Percentiles rank a stretch among this genome's conserved stretches.
These are phyloP conservation scores for Pulveroboletus sp. DNA, from an alignment of 768 basidiomycete species.

Conservation along the genomic window DNA sequence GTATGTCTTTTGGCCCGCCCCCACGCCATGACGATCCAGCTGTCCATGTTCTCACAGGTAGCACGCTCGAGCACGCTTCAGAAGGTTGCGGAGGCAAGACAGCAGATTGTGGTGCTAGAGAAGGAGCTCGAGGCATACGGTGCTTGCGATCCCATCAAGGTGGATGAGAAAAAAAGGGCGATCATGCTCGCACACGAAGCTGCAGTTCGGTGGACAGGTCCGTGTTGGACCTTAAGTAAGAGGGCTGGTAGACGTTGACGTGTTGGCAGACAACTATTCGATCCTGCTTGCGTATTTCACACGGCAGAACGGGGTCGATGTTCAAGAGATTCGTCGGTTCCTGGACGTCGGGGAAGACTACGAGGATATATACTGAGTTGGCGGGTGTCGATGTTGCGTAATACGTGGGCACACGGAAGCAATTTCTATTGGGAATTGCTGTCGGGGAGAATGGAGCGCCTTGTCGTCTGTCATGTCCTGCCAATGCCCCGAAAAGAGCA, in stretches of 20 bases:
- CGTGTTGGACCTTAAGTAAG: slow-evolving; percentile 19
- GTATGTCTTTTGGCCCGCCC: slow-evolving; percentile 32
- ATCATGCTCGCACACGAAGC: slow-evolving; percentile 78
- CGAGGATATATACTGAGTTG: slow-evolving; percentile 56
- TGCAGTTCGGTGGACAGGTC: slow-evolving; percentile 85
- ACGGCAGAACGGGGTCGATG: slow-evolving; percentile 53
- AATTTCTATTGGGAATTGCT: neutral
- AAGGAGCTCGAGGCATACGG: slow-evolving; percentile 73
- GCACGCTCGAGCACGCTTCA: slow-evolving; percentile 51
- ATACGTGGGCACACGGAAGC: slow-evolving; percentile 7
- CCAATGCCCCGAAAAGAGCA: slow-evolving; percentile 20
- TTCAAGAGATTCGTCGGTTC: slow-evolving; percentile 60
- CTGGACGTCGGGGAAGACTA: slow-evolving; percentile 69
- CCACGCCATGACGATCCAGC: neutral
- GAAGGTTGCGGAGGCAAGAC: slow-evolving; percentile 44
- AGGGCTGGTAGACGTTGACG: neutral
- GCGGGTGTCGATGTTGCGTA: slow-evolving; percentile 4
- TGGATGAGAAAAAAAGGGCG: slow-evolving; percentile 73
- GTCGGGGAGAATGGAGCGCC: neutral
- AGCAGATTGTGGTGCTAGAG: slow-evolving; percentile 48
- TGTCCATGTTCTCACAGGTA: slow-evolving; percentile 38
- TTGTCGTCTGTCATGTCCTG: slow-evolving; percentile 6
- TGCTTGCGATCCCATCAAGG: slow-evolving; percentile 76
- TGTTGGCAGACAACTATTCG: slow-evolving; percentile 59
- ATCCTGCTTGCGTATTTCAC: slow-evolving; percentile 62